Percentiles rank a stretch among this genome's conserved stretches.
phyloP scores from a whole-genome alignment of 2,329 filamentous ascomycete species.

The Stachybotrys chlorohalonatus region DNA sequence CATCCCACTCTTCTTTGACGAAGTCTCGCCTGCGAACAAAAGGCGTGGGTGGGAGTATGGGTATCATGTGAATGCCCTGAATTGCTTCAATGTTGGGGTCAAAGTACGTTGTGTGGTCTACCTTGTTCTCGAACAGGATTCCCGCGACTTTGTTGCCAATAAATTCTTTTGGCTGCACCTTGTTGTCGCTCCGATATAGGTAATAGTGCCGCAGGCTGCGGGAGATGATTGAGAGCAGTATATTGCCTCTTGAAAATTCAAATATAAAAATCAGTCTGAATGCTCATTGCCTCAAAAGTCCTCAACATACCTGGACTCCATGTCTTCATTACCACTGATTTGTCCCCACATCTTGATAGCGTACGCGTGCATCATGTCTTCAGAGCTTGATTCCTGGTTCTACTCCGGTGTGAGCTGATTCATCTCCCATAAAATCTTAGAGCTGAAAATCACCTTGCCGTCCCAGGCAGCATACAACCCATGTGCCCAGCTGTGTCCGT shows the following conservation, averaged over 20 bases:
- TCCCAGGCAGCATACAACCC: conserved; percentile 62
- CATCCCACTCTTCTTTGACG: conserved; percentile 73
- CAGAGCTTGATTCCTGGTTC: conserved; percentile 78
- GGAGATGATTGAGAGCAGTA: conserved; percentile 74
- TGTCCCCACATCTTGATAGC: conserved; percentile 91
- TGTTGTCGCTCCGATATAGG: conserved; percentile 64
- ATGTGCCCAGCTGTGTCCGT: conserved; percentile 91
- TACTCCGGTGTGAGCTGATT: conserved; percentile 6
- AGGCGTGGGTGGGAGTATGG: conserved; percentile 58
- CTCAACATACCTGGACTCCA: conserved; percentile 59
- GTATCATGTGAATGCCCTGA: conserved; percentile 76
- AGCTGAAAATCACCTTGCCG: conserved; percentile 49
- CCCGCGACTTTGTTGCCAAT: conserved; percentile 66
- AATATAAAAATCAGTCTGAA: not conserved
- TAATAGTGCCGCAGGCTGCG: conserved; percentile 74
- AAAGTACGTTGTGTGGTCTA: conserved; percentile 89
- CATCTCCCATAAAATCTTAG: not conserved
- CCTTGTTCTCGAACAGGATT: conserved; percentile 87
- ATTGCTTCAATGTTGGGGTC: conserved; percentile 64
- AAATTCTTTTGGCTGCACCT: conserved; percentile 63
- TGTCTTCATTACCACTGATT: conserved; percentile 62
- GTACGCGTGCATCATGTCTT: conserved; percentile 82
- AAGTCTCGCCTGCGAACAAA: conserved; percentile 60
- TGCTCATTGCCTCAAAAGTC: not conserved
- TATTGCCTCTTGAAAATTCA: conserved; percentile 46